These are phyloP conservation scores for Kandelia obovata DNA, from an alignment of 345 rosid species.

Conservation along the genomic window DNA sequence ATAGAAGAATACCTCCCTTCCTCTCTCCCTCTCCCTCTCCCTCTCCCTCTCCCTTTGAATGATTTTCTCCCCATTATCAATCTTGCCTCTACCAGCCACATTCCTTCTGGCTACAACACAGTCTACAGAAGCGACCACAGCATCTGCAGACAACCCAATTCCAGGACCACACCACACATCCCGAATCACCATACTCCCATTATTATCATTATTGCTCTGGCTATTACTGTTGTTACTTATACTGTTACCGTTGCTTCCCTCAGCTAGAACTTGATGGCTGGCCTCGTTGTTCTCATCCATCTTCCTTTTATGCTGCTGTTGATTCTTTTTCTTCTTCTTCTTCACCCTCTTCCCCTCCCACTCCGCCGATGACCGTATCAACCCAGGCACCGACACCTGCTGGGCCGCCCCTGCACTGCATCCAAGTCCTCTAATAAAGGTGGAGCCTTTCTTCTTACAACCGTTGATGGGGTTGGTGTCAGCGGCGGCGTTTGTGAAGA, in stretches of 20 bases:
- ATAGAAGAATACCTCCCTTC: constrained; percentile 25
- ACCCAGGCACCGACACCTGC: constrained; percentile 80
- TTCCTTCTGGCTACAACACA: constrained; percentile 61
- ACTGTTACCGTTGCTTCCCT: neutral
- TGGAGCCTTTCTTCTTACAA: constrained; percentile 46
- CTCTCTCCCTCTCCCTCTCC: constrained; percentile 8
- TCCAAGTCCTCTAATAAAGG: constrained; percentile 67
- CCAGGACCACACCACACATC: constrained; percentile 98
- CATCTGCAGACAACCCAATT: constrained; percentile 74
- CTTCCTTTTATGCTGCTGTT: constrained; percentile 32
- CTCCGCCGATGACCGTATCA: constrained; percentile 73
- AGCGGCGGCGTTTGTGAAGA: constrained; percentile 17
- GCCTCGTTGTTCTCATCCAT: constrained; percentile 17
- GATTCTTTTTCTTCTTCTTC: constrained; percentile 54
- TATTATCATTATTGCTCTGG: neutral
- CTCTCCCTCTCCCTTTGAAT: constrained; percentile 28
- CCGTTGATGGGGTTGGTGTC: constrained; percentile 4
- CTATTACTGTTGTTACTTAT: too few relatives aligned
- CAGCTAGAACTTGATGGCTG: constrained; percentile 4
- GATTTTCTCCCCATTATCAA: constrained; percentile 50
- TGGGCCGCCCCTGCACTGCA: constrained; percentile 70
- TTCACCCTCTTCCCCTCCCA: constrained; percentile 59
- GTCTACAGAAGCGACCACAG: constrained; percentile 58
- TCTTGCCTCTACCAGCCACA: constrained; percentile 51
- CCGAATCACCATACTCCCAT: constrained; percentile 42